Evolutionary conservation across 139 green algal genomes (phyloP), one percentile per base, ranked within the genome.

Genomic region (Pleodorina starrii): DNA sequence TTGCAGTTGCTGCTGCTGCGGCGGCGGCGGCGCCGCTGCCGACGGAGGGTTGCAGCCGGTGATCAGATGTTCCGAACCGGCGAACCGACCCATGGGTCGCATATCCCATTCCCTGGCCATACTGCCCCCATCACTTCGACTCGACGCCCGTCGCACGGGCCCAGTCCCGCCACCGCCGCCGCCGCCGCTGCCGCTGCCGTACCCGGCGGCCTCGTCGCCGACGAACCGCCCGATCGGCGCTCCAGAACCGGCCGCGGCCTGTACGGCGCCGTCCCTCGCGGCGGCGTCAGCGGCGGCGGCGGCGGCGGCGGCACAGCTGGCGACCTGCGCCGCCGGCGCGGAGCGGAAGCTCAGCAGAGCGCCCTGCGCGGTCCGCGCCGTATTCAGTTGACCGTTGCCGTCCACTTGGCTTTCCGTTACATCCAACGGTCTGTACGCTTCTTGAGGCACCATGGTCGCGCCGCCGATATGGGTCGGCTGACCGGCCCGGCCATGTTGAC

Each of bases 301-400:
- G 19, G 40, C 40, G 40, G 42, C 42, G 21, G 9, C 72, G 36
- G 16, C 35, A 25, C 35, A 77, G 35, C 35, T 50, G 6, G 16
- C 48, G 17, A 82, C 23, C 42, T 82, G 43, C 11, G 2, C 74
- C 1, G 46, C 74, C 7, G 74, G 74, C 4, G 43, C 74, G 14
- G 74, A 82, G 44, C 66, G 74, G 27, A 44, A 63, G 74, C 74
- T 82, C 14, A n/a, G 44, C n/a, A 82, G 74, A 11, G 32, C 1
- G 42, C 72, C 69, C 1, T 19, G 16, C 21, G 54, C 54, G 54
- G 54, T 66, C 54, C n/a, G 5, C 54, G 7, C 21, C 29, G 9
- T 25, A 66, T 21, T 25, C 7, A 4, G 54, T 32, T 66, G 5
- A 66, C 54, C 9, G 54, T 12, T 66, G 29, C 3, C 29, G 54